Base-by-base conservation (phyloP, 768 basidiomycete genomes). In the Pisolithus microcarpus region DNA sequence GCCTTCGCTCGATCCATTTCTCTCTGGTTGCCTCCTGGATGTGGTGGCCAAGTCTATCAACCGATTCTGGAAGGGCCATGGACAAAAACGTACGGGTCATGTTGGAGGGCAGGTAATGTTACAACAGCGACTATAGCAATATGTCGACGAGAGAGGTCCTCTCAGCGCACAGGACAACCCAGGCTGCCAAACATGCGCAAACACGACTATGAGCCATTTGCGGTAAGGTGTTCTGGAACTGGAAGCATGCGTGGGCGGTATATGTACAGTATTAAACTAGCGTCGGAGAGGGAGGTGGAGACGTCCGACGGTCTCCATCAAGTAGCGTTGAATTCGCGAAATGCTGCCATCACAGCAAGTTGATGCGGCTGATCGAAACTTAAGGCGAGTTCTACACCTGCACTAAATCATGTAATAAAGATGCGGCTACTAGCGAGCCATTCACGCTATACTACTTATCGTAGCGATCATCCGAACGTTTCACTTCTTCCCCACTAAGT, bases 1-100 rank as follows among this genome's bases (percentile, higher is more conserved):
- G 85, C 81, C 64, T 80, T 83, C 19, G 70, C 67, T 56, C 88
- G 85, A 66, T 85, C 88, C 66, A 70, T 75, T 7, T 91, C 88
- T 48, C 88, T 79, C 66, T 90, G 87, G 64, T 91, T 88, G 58
- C 88, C 88, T 61, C 88, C 88, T 90, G 59, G 56, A 55, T 19
- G 4, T 34, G 13, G 15, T 18, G 44, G n/a, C 64, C 65, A 53
- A 60, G 46, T 13, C 30, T 19, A 7, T 24, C 34, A 11, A 2
- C 16, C 5, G 24, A 36, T 21, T 26, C n/a, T 4, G 38, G 31
- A n/a, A 30, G 48, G 23, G 15, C 30, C 19, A 38, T 38, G 13
- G 11, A n/a, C 42, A 44, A 36, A 23, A 7, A 75, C 79, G 67
- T 68, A 80, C 81, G 74, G 57, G 81, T 83, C 80, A 82, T 81